Evolutionary conservation across 108 stramenopile species (phyloP).

Genomic region (Nitzschia palea): DNA sequence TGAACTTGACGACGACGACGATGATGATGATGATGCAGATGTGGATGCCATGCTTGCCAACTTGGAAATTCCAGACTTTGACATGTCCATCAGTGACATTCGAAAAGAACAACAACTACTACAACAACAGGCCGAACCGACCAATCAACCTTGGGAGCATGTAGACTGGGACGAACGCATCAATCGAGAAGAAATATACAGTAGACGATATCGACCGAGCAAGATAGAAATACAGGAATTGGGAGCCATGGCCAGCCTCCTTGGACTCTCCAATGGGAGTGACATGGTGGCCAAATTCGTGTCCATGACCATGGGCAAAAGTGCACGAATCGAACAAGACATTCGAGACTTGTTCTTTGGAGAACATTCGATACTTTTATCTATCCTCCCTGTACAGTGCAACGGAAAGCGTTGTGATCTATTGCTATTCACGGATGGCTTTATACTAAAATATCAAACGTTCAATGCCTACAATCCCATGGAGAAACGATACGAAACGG

Average conservation of each 20-base stretch:
- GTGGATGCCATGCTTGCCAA: conserved; percentile 17
- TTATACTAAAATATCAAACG: conserved; percentile 27
- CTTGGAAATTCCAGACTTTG: conserved; percentile 32
- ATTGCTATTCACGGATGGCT: conserved; percentile 47
- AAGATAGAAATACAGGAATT: conserved; percentile 32
- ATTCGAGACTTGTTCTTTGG: conserved; percentile 16
- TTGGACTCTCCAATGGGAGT: conserved; percentile 5
- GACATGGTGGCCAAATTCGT: neutral
- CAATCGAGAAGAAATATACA: conserved; percentile 39
- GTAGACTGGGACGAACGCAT: conserved; percentile 25
- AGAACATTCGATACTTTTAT: conserved; percentile 30
- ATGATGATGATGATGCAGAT: conserved; percentile 18
- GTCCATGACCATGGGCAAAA: neutral
- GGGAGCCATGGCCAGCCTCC: neutral
- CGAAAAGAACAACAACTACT: neutral
- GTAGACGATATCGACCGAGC: conserved; percentile 36
- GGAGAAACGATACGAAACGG: conserved; percentile 25
- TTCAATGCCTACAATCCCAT: conserved; percentile 10
- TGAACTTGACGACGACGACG: neutral
- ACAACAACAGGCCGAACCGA: neutral
- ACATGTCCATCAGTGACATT: conserved; percentile 8
- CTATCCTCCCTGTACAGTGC: conserved; percentile 8
- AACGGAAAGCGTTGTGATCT: conserved; percentile 29
- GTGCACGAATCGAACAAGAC: conserved; percentile 6
- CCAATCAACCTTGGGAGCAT: neutral